These are phyloP conservation scores for Saccharum officinarum DNA, from an alignment of 176 grass and related monocot species.

Conservation along the genomic window DNA sequence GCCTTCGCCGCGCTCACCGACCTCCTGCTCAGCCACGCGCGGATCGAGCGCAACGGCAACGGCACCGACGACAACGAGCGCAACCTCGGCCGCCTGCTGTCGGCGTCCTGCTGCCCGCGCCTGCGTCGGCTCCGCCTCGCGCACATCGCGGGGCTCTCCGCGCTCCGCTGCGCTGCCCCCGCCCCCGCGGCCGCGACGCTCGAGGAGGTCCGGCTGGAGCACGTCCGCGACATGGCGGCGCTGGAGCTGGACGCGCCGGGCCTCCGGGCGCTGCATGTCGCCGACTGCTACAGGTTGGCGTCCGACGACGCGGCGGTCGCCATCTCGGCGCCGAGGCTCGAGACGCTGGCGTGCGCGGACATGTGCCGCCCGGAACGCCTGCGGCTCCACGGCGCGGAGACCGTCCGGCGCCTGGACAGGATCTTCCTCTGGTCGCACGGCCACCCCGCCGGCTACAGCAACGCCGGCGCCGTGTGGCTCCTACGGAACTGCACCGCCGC, in stretches of 20 bases:
- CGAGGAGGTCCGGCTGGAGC: neutral
- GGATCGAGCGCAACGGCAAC: neutral
- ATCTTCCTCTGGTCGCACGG: neutral
- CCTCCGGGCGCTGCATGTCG: neutral
- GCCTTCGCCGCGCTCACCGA: constrained; percentile 13
- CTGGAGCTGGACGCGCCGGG: constrained; percentile 11
- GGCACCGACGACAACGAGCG: neutral
- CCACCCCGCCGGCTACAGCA: neutral
- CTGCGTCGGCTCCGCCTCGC: neutral
- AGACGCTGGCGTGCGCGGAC: neutral
- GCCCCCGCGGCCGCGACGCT: neutral
- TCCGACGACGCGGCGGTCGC: neutral
- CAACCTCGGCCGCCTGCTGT: neutral
- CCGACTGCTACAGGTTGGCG: neutral
- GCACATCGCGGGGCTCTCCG: neutral
- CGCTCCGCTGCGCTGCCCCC: neutral
- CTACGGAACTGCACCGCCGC: constrained; percentile 4
- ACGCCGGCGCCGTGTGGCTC: neutral
- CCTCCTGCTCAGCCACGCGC: neutral
- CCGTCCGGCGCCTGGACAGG: neutral
- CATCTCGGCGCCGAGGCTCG: neutral
- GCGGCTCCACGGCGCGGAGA: neutral
- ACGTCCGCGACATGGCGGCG: neutral
- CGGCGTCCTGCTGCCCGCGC: neutral
- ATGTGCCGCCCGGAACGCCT: neutral